Evolutionary conservation across 768 basidiomycete species (phyloP).

Genomic region (Suillus subluteus): DNA sequence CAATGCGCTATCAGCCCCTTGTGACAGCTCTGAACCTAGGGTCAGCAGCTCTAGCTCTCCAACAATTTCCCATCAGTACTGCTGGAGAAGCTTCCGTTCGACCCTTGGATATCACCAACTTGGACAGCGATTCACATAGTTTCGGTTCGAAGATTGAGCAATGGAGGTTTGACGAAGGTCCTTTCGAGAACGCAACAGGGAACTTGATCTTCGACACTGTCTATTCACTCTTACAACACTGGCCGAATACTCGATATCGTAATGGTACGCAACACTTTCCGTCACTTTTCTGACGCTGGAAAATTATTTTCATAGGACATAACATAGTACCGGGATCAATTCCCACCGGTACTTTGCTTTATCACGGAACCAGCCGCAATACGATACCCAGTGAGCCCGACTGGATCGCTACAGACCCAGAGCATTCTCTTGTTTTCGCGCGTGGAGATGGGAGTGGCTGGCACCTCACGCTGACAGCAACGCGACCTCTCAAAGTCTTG

Average conservation of each 20-base stretch:
- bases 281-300: neutral
- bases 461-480: conserved; percentile 35
- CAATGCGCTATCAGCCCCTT: neutral
- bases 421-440: conserved; percentile 43
- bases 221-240: conserved; percentile 39
- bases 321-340: conserved; percentile 37
- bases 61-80: neutral
- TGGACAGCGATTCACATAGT: neutral
- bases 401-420: conserved; percentile 40
- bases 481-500: conserved; percentile 32
- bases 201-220: conserved; percentile 41
- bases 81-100: neutral
- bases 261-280: conserved; percentile 28
- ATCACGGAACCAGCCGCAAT: conserved; percentile 31
- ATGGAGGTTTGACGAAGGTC: conserved; percentile 27
- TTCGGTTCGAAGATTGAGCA: neutral
- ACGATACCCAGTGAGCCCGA: conserved; percentile 33
- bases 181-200: conserved; percentile 32
- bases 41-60: neutral
- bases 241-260: conserved; percentile 42
- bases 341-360: conserved; percentile 40
- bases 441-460: conserved; percentile 23
- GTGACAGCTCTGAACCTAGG: neutral
- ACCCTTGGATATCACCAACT: neutral
- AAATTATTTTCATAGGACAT: conserved; percentile 25